phyloP scores from a whole-genome alignment of 176 grass and related monocot genomes.

The Oryza officinalis region DNA sequence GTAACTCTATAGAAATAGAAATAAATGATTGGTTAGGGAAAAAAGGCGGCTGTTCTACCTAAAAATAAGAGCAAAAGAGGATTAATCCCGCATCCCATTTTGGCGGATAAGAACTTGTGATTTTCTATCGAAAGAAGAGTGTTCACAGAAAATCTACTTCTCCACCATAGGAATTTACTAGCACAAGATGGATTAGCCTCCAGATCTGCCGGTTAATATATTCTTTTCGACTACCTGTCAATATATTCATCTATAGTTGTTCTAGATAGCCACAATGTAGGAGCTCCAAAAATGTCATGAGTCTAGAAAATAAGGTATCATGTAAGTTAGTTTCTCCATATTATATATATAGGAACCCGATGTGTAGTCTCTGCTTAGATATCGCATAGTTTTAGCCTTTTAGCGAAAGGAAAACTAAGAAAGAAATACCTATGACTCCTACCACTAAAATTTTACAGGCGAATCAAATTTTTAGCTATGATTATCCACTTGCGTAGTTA shows the following conservation, averaged over 20 bases:
- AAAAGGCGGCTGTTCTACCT: not conserved
- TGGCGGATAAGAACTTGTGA: not conserved
- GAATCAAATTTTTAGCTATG: too few species aligned
- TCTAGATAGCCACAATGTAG: not conserved
- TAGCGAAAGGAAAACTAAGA: not conserved
- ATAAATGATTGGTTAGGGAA: not conserved
- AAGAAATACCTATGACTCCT: not conserved
- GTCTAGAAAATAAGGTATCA: not conserved
- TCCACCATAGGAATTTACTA: not conserved
- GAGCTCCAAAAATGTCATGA: constrained; percentile 11
- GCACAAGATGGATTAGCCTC: not conserved
- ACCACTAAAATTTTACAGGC: too few species aligned
- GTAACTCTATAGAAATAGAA: too few species aligned
- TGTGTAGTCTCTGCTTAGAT: not conserved
- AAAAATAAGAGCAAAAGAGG: not conserved
- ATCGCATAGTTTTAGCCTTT: not conserved
- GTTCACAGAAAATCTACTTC: not conserved
- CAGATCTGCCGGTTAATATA: not conserved
- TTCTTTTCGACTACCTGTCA: not conserved
- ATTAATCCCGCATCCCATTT: not conserved
- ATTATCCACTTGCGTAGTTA: too few species aligned
- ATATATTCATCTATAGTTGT: not conserved
- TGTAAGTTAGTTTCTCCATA: not conserved
- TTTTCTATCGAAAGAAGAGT: not conserved
- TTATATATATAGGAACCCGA: not conserved